Base-by-base conservation (phyloP, 768 basidiomycete genomes). In the Russula sp. region DNA sequence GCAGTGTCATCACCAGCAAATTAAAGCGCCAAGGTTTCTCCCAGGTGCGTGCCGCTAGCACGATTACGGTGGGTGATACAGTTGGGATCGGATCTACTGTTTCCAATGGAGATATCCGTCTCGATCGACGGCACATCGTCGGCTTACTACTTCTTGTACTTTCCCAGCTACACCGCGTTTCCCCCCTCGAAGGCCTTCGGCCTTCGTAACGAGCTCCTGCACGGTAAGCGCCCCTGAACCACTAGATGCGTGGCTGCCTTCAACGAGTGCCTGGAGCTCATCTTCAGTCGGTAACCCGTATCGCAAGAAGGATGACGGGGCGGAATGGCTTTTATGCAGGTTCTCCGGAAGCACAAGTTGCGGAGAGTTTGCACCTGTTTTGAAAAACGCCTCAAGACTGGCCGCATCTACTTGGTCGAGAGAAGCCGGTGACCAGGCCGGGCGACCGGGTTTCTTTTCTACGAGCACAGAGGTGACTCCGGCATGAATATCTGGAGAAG, bases 401-500 rank as follows among this genome's bases (percentile, higher is more conserved):
- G 81, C 72, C 48, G 72, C 72, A 3, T 84, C 75, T 59, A 96
- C 84, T 14, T 88, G 86, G 13, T 78, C 73, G 32, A 92, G 67
- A 4, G 79, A 79, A 11, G 80, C 71, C 8, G 95, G 95, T 2
- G 78, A 78, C 95, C 95, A 98, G 6, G 75, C 71, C 8, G 92
- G 87, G 46, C 82, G 78, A 46, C 71, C 78, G 82, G 52, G 76
- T 68, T 48, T 80, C 71, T 82, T 84, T 56, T 81, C 72, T 76
- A 83, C 67, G 34, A 89, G 73, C 40, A 92, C 84, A 44, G 87
- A 82, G 34, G 81, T 85, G 49, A 98, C 88, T 26, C 96, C 96
- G 24, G 81, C 84, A 57, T 78, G 68, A 76, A 99, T 98, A 78
- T 99, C 97, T 8, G 86, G 79, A 73, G 84, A 90, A 49, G 86